A percentile compares a stretch with the other conserved stretches of the same genome.
Evolutionary conservation across 495 filamentous ascomycete genomes (phyloP).

Genomic region (Penicillium maclennaniae): DNA sequence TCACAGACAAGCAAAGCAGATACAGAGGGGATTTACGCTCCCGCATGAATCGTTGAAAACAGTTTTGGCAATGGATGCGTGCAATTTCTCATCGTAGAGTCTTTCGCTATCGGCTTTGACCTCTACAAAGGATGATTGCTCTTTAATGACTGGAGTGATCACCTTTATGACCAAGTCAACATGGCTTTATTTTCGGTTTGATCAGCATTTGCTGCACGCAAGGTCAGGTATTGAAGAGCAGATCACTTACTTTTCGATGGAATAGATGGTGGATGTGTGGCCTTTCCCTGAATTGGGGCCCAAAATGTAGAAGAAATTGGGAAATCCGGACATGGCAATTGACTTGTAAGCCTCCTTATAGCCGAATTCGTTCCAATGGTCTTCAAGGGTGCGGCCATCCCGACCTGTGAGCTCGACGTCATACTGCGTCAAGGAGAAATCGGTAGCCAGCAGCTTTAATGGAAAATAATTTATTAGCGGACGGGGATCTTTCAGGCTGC

Average conservation of each 20-base stretch:
- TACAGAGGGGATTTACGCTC: not conserved
- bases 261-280: slow-evolving; percentile 31
- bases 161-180: slow-evolving; percentile 5
- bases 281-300: slow-evolving; percentile 25
- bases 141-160: slow-evolving; percentile 7
- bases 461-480: too few relatives aligned
- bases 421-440: slow-evolving; percentile 11
- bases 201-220: too few relatives aligned
- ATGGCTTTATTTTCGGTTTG: slow-evolving; percentile 5
- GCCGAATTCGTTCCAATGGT: slow-evolving; percentile 5
- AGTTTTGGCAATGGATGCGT: not conserved
- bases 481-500: too few relatives aligned
- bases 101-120: not conserved
- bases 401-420: slow-evolving; percentile 8
- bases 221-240: not conserved
- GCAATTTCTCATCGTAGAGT: not conserved
- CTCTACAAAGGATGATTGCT: slow-evolving; percentile 4
- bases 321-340: slow-evolving; percentile 25
- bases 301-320: slow-evolving; percentile 27
- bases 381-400: slow-evolving; percentile 5
- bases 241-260: slow-evolving; percentile 44
- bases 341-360: slow-evolving; percentile 19
- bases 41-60: slow-evolving; percentile 3
- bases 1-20: not conserved
- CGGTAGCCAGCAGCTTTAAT: slow-evolving; percentile 10